Conservation (phyloP, 441 rosid species). For the Arabidopsis hybrid region DNA sequence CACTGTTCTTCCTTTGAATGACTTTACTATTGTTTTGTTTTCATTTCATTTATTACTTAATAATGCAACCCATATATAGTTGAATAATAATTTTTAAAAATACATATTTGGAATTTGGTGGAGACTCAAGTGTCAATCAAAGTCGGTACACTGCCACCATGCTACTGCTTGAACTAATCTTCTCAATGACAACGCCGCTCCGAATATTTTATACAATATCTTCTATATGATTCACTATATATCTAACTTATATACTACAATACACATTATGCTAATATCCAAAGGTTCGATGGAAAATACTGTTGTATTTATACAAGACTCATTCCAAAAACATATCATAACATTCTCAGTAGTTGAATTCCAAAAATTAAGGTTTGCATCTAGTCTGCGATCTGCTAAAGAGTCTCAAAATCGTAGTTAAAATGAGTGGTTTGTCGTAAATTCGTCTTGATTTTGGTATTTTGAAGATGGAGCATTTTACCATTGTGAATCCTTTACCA, state of each 20-base stretch:
- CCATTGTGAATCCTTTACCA: background rate
- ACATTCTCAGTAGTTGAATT: background rate
- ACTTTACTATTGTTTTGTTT: slow-evolving; percentile 28
- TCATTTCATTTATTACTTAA: slow-evolving; percentile 26
- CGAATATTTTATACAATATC: background rate
- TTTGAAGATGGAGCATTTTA: background rate
- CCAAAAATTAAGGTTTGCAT: too few species aligned
- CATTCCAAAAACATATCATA: background rate
- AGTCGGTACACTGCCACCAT: slow-evolving; percentile 37
- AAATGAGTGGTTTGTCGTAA: background rate
- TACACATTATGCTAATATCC: slow-evolving; percentile 1
- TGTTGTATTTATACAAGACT: background rate
- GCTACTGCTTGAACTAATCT: slow-evolving; percentile 34
- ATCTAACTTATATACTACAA: background rate
- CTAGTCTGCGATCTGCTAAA: background rate
- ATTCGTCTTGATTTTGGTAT: background rate
- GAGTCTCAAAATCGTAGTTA: background rate
- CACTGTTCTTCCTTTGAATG: slow-evolving; percentile 35
- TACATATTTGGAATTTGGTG: slow-evolving; percentile 30
- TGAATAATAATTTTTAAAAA: background rate
- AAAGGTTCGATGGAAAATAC: background rate
- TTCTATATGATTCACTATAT: background rate
- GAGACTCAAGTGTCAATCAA: slow-evolving; percentile 45
- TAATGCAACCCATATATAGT: slow-evolving; percentile 10
- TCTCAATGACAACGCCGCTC: slow-evolving; percentile 29